These are phyloP conservation scores for Sphaceloma murrayae DNA, from an alignment of 2,329 filamentous ascomycete genomes.

Conservation along the genomic window DNA sequence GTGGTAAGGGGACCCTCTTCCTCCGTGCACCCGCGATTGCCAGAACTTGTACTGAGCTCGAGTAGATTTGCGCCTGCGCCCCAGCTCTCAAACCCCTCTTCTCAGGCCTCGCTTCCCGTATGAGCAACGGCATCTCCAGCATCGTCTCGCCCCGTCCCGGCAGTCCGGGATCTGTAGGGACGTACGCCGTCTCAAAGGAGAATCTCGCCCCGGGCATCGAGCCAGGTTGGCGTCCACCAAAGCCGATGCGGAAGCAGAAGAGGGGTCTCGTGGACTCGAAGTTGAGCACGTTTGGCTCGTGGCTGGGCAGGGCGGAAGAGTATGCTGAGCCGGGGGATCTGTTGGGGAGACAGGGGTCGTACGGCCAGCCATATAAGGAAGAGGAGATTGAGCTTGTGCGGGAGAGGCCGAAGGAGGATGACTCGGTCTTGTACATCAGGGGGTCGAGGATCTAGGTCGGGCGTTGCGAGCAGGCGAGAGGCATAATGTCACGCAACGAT, in stretches of 20 bases:
- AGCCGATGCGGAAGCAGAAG: constrained; percentile 8
- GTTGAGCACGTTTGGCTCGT: constrained; percentile 9
- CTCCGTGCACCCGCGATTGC: too few species aligned
- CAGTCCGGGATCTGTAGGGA: not conserved
- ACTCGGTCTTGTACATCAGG: constrained; percentile 2
- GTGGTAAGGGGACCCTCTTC: constrained; percentile 37
- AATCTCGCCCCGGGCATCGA: not conserved
- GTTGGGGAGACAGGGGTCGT: not conserved
- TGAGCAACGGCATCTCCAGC: constrained; percentile 4
- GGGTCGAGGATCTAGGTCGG: not conserved
- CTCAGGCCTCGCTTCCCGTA: not conserved
- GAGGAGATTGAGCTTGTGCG: constrained; percentile 8
- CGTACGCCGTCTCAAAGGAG: constrained; percentile 11
- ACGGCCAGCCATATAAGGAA: not conserved
- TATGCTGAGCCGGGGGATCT: not conserved
- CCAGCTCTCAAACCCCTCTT: constrained; percentile 30
- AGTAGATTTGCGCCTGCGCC: constrained; percentile 31
- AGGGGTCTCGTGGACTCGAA: constrained; percentile 3
- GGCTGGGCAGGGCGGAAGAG: not conserved
- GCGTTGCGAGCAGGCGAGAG: not conserved
- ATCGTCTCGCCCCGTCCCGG: not conserved
- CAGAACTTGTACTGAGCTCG: constrained; percentile 8
- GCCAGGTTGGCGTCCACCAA: constrained; percentile 1
- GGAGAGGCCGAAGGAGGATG: constrained; percentile 7
- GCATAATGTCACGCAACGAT: not conserved